Base-by-base conservation (phyloP, 2,329 filamentous ascomycete genomes). In the Xylariaceae sp. region DNA sequence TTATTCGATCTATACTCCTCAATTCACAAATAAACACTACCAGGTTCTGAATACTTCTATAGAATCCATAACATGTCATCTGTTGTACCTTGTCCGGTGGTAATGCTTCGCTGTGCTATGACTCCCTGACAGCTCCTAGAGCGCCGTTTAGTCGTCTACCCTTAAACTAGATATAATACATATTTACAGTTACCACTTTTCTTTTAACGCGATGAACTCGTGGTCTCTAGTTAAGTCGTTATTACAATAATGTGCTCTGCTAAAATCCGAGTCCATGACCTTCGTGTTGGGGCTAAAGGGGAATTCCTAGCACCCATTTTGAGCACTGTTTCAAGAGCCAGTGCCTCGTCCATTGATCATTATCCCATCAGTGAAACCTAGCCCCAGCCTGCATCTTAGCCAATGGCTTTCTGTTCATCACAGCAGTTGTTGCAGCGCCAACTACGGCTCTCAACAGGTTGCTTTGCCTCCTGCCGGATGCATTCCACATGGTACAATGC, bases 401-500 rank as follows among this genome's bases (percentile, higher is more conserved):
- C 39, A 15, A 20, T 43, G 3, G 37, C 11, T 37, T 44, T 52
- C 18, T 58, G 55, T 35, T 56, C 23, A 21, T 50, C 45, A 26
- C 50, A 57, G 50, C 78, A 81, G 16, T 66, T 53, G 57, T 79
- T 78, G 62, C 78, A 81, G 26, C 69, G 67, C 79, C 78, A 79
- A 23, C 67, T 69, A 35, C 65, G 69, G 36, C 61, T 59, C 3
- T 65, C 66, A 8, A 76, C 66, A 1, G 77, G 64, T 41, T 72
- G 69, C 15, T 68, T 64, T 6, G 74, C 70, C 4, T 68, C 62
- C 3, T 67, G 56, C 24, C 65, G 64, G 27, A 80, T 73, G 60
- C 81, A 84, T 40, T 72, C 68, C 24, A 70, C 71, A 59, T 84
- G 81, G 51, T 81, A 82, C 1, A 81, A 62, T 2, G 78, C 75